Conservation (phyloP, 2,329 filamentous ascomycete species). For the Fusarium sp. region DNA sequence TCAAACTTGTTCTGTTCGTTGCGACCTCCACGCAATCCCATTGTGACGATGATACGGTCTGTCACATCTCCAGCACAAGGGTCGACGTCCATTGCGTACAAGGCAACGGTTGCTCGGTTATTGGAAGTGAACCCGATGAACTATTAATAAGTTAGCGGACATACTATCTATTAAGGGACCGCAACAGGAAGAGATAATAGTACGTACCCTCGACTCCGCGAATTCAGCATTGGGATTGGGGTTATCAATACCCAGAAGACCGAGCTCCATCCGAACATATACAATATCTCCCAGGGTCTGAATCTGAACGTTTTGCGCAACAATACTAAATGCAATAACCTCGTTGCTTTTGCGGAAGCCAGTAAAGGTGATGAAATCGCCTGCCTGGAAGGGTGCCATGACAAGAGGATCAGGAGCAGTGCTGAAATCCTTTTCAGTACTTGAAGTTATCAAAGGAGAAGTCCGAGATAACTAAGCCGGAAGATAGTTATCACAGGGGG, state of each 20-base stretch:
- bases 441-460: background rate
- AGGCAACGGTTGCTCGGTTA: slow-evolving; percentile 46
- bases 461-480: no score
- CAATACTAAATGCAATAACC: slow-evolving; percentile 52
- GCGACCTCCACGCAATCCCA: slow-evolving; percentile 44
- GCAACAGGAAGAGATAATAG: background rate
- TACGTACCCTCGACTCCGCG: slow-evolving; percentile 50
- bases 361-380: slow-evolving; percentile 52
- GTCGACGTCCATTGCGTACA: slow-evolving; percentile 53
- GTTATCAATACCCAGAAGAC: slow-evolving; percentile 51
- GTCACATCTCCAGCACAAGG: slow-evolving; percentile 52
- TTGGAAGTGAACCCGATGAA: slow-evolving; percentile 53
- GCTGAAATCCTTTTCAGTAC: slow-evolving; percentile 27
- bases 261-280: slow-evolving; percentile 53
- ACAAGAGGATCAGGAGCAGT: slow-evolving; percentile 51
- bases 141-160: slow-evolving; percentile 19
- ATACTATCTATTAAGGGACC: background rate
- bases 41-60: slow-evolving; percentile 50
- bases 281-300: slow-evolving; percentile 48
- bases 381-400: slow-evolving; percentile 52
- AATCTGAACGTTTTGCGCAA: slow-evolving; percentile 54
- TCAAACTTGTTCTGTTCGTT: slow-evolving; percentile 54
- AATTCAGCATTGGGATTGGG: slow-evolving; percentile 51
- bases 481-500: background rate
- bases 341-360: slow-evolving; percentile 49